A percentile compares a stretch with the other conserved stretches of the same genome.
phyloP scores from a whole-genome alignment of 78 protist genomes.

The Dictyostelium capitatum region DNA sequence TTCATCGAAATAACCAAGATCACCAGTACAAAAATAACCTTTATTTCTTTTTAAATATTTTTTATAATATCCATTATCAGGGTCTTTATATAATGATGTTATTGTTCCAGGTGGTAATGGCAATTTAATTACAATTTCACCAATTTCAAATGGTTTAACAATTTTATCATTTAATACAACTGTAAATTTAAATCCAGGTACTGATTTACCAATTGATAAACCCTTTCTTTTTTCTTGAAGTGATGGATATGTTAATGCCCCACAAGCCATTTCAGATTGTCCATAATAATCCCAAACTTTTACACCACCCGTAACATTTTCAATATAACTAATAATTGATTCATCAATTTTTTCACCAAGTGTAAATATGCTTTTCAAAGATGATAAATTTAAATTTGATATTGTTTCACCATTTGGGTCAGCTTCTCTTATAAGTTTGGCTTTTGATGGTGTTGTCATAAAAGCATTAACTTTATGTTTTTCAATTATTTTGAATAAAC shows the following conservation, averaged over 20 bases:
- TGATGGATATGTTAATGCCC: too few relatives aligned
- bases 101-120: constrained; percentile 83
- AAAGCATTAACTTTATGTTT: constrained; percentile 45
- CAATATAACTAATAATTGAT: not conserved
- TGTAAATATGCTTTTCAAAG: not conserved
- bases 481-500: constrained; percentile 39
- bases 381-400: constrained; percentile 22
- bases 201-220: too few relatives aligned
- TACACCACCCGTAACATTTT: not conserved
- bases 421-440: constrained; percentile 22
- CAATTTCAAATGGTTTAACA: not conserved
- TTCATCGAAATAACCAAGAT: not conserved
- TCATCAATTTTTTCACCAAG: constrained; percentile 42
- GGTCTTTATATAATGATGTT: not conserved
- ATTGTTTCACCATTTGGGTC: constrained; percentile 53
- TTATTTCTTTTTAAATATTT: not conserved
- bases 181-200: too few relatives aligned
- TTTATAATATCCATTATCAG: not conserved
- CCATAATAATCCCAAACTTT: constrained; percentile 24
- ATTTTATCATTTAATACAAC: too few relatives aligned
- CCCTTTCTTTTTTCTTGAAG: too few relatives aligned
- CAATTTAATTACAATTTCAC: not conserved
- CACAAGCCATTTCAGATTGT: not conserved
- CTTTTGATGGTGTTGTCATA: constrained; percentile 78
- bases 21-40: not conserved